Base-by-base conservation (phyloP, 2,329 filamentous ascomycete genomes). In the Hymenoscyphus fructigenus region DNA sequence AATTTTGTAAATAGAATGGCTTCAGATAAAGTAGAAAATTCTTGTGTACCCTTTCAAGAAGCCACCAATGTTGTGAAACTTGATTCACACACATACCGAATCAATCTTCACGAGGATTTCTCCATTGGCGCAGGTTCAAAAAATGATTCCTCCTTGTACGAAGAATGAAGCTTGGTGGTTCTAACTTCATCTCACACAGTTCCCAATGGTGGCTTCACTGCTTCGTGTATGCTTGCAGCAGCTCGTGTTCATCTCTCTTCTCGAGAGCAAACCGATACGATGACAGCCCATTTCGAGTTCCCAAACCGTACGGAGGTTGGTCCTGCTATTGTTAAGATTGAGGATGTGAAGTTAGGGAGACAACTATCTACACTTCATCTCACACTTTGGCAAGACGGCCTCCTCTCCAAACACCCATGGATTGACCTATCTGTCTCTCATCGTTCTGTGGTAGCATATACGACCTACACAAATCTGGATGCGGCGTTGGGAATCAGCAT, bases 351-450 rank as follows among this genome's bases (percentile, higher is more conserved):
- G 26, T 26, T 60, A 4, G 29, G 59, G 7, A 4, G 41, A n/a
- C 59, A 60, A 60, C 20, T 53, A 23, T 60, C 59, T 10, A 60
- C 59, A 28, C 59, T 60, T 1, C 59, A 60, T 34, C 32, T 60
- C 10, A 60, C 59, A 15, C 59, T 60, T 14, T 60, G 41, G 26
- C 59, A 53, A 60, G 41, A 34, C n/a, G 41, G 59, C 2, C 26
- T 60, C n/a, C 38, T 60, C 59, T 20, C 38, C 9, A 10, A 60
- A 20, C 3, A 5, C 17, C 59, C 59, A n/a, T 60, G 36, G 23
- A 29, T 34, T 23, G n/a, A 10, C 10, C 59, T 23, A 1, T 34
- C 23, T 14, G 26, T 36, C 41, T 50, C 59, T 12, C 41, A 28
- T 20, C 14, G 26, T 5, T n/a, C 15, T 2, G 5, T 44, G 5